phyloP scores from a whole-genome alignment of 73 alveolate species.

The Blepharisma stoltei region DNA sequence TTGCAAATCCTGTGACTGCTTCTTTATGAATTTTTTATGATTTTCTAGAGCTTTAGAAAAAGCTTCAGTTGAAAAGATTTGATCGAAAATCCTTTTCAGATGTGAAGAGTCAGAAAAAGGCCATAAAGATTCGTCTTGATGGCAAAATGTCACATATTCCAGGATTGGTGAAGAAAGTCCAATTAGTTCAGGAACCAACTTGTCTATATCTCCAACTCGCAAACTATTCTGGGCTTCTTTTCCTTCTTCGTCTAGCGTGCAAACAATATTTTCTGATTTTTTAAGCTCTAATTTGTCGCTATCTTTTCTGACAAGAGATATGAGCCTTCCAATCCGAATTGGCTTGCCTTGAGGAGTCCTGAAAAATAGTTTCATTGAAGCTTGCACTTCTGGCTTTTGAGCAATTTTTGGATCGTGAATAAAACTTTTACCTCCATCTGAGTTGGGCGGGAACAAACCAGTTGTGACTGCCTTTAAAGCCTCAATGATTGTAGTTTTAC shows the following conservation, averaged over 20 bases:
- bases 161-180: slow-evolving; percentile 88
- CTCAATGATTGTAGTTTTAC: slow-evolving; percentile 96
- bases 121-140: slow-evolving; percentile 96
- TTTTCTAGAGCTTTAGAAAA: slow-evolving; percentile 80
- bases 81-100: slow-evolving; percentile 94
- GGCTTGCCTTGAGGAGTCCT: slow-evolving; percentile 70
- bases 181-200: slow-evolving; percentile 81
- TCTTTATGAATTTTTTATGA: slow-evolving; percentile 68
- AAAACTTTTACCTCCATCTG: slow-evolving; percentile 89
- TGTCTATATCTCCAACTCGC: slow-evolving; percentile 86
- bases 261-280: slow-evolving; percentile 80
- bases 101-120: slow-evolving; percentile 92
- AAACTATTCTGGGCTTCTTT: slow-evolving; percentile 75
- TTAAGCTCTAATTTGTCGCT: slow-evolving; percentile 78
- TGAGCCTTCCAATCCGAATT: slow-evolving; percentile 74
- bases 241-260: slow-evolving; percentile 70
- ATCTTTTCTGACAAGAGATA: slow-evolving; percentile 50
- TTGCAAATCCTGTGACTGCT: slow-evolving; percentile 65
- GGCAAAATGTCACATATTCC: slow-evolving; percentile 95
- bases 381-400: slow-evolving; percentile 71
- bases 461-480: slow-evolving; percentile 82
- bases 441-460: slow-evolving; percentile 94
- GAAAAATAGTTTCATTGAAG: slow-evolving; percentile 70
- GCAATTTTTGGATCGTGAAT: slow-evolving; percentile 85
- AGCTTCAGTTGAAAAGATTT: slow-evolving; percentile 91